Evolutionary conservation across 1,139 yeast species (phyloP).

Genomic region (Suhomyces yuchorum): DNA sequence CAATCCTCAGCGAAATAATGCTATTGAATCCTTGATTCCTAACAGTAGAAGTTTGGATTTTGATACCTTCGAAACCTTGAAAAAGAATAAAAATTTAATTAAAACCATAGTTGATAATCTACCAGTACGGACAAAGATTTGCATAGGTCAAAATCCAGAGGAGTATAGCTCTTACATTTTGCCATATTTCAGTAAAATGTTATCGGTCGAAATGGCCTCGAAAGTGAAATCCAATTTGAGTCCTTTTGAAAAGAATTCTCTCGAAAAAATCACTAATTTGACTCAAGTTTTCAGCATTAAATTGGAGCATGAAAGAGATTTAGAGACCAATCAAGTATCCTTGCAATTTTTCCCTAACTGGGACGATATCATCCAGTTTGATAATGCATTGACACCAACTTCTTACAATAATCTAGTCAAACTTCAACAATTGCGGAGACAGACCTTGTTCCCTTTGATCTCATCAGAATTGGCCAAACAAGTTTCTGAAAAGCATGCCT

Average conservation of each 20-base stretch:
- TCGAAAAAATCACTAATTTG: conserved; percentile 34
- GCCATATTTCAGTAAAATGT: conserved; percentile 49
- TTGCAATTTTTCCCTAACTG: conserved; percentile 41
- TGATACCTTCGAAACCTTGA: conserved; percentile 37
- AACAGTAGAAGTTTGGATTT: conserved; percentile 47
- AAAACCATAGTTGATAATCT: conserved; percentile 29
- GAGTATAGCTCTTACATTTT: conserved; percentile 35
- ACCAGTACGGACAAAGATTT: conserved; percentile 30
- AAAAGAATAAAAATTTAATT: conserved; percentile 31
- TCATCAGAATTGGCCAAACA: conserved; percentile 44
- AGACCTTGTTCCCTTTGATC: conserved; percentile 41
- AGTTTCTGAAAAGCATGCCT: conserved; percentile 21
- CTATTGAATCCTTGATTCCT: conserved; percentile 33
- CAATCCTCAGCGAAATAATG: conserved; percentile 35
- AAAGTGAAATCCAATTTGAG: conserved; percentile 29
- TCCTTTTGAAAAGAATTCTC: conserved; percentile 27
- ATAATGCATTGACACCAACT: conserved; percentile 24
- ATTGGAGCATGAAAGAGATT: conserved; percentile 38
- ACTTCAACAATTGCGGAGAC: conserved; percentile 33
- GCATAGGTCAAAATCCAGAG: conserved; percentile 37
- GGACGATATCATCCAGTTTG: conserved; percentile 36
- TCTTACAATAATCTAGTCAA: conserved; percentile 21
- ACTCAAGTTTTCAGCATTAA: conserved; percentile 31
- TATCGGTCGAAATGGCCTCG: conserved; percentile 42
- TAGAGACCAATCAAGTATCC: conserved; percentile 33